Conservation (phyloP, 306 rosid genomes). For the Prunus mira region DNA sequence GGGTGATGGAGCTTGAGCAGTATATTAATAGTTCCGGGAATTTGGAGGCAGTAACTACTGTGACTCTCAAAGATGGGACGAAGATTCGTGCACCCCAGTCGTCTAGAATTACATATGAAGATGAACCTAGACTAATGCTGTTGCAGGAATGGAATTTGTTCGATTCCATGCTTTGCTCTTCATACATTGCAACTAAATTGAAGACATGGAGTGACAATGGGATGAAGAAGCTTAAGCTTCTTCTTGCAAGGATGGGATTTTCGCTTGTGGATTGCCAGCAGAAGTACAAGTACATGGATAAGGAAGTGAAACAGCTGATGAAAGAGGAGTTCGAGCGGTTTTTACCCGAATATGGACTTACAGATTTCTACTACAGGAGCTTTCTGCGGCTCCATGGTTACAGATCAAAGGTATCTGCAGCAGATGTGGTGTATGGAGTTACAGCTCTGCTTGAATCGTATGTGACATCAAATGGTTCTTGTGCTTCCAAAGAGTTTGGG, state of each 20-base stretch:
- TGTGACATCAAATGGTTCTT: constrained; percentile 65
- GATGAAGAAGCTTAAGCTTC: constrained; percentile 77
- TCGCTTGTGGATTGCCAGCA: constrained; percentile 92
- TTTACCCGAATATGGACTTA: constrained; percentile 82
- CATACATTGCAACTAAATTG: constrained; percentile 79
- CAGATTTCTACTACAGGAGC: constrained; percentile 84
- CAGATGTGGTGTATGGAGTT: constrained; percentile 96
- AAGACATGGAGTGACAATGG: constrained; percentile 99
- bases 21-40: constrained; percentile 79
- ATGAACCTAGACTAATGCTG: constrained; percentile 89
- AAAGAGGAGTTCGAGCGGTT: constrained; percentile 71
- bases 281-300: constrained; percentile 86
- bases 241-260: constrained; percentile 92
- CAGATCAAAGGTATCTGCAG: constrained; percentile 86
- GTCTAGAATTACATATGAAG: constrained; percentile 71
- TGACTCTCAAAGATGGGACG: constrained; percentile 83
- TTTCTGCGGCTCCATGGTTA: constrained; percentile 74
- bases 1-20: constrained; percentile 93
- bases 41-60: constrained; percentile 67
- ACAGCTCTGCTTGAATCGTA: constrained; percentile 92
- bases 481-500: constrained; percentile 80
- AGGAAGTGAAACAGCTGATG: constrained; percentile 86
- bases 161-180: constrained; percentile 89
- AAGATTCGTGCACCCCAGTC: constrained; percentile 71
- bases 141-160: constrained; percentile 90